Evolutionary conservation across 2,329 filamentous ascomycete genomes (phyloP).

Genomic region (Pseudogymnoascus sp.): DNA sequence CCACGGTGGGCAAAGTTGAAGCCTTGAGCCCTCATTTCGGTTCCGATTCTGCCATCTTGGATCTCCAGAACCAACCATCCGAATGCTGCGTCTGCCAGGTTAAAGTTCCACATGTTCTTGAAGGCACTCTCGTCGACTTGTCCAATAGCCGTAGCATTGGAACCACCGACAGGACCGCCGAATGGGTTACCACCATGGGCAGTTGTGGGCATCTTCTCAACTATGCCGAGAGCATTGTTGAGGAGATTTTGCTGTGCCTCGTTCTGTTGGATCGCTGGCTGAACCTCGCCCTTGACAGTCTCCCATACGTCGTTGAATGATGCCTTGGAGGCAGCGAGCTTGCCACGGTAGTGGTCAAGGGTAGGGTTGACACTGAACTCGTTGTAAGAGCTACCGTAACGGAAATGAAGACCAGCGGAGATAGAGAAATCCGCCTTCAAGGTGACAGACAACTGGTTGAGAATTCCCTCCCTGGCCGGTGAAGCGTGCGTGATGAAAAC

Average conservation of each 20-base stretch:
- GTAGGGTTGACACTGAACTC: constrained; percentile 99
- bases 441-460: constrained; percentile 95
- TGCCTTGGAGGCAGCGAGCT: constrained; percentile 93
- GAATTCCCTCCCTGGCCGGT: constrained; percentile 86
- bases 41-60: constrained; percentile 90
- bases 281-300: constrained; percentile 91
- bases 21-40: constrained; percentile 96
- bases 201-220: constrained; percentile 96
- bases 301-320: constrained; percentile 99
- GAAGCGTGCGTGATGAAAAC: constrained; percentile 96
- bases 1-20: constrained; percentile 98
- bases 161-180: constrained; percentile 71
- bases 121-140: constrained; percentile 97
- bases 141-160: constrained; percentile 58
- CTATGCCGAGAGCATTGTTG: constrained; percentile 82
- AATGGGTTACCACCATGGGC: constrained; percentile 96
- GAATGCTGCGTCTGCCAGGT: constrained; percentile 92
- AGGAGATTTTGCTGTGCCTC: constrained; percentile 88
- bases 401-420: constrained; percentile 94
- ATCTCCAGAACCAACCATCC: constrained; percentile 93
- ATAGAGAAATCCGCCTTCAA: constrained; percentile 98
- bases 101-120: constrained; percentile 99
- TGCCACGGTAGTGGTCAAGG: constrained; percentile 94
- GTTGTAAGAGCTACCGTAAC: constrained; percentile 98
- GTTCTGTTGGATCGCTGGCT: constrained; percentile 88